Evolutionary conservation across 148 eudicot species (phyloP).

Genomic region (Pouteria glomerata): DNA sequence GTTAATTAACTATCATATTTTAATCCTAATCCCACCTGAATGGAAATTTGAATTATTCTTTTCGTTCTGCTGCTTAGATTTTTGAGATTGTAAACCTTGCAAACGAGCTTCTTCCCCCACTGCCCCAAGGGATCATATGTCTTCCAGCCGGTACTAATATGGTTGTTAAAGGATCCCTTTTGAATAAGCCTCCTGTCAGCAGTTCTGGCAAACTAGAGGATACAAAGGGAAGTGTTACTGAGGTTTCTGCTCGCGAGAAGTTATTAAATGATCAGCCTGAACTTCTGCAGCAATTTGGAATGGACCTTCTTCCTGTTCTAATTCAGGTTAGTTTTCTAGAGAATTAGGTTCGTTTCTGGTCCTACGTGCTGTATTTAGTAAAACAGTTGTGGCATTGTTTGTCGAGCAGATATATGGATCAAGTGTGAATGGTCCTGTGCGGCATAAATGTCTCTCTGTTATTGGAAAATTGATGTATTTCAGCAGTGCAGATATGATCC

Average conservation of each 20-base stretch:
- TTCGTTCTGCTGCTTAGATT: slow-evolving; percentile 37
- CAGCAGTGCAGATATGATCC: slow-evolving; percentile 83
- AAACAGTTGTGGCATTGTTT: slow-evolving; percentile 8
- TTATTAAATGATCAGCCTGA: slow-evolving; percentile 86
- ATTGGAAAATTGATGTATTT: slow-evolving; percentile 95
- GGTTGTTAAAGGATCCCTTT: slow-evolving; percentile 57
- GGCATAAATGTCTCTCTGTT: slow-evolving; percentile 94
- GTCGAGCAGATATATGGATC: slow-evolving; percentile 82
- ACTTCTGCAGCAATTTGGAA: slow-evolving; percentile 85
- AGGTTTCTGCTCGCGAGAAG: slow-evolving; percentile 68
- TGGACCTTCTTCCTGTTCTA: slow-evolving; percentile 90
- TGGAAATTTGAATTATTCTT: neutral
- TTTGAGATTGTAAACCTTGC: slow-evolving; percentile 97
- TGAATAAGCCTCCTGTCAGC: slow-evolving; percentile 51
- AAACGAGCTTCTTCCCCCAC: slow-evolving; percentile 97
- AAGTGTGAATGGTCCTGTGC: slow-evolving; percentile 96
- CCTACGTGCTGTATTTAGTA: neutral
- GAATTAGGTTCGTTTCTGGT: neutral
- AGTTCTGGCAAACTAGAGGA: slow-evolving; percentile 66
- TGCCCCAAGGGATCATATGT: slow-evolving; percentile 82
- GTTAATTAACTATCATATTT: neutral
- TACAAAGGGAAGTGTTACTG: slow-evolving; percentile 39
- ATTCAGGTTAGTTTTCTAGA: slow-evolving; percentile 54
- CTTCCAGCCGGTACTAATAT: slow-evolving; percentile 66
- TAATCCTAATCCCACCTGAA: neutral